Evolutionary conservation across 306 rosid species (phyloP).

Genomic region (Alnus rubra): DNA sequence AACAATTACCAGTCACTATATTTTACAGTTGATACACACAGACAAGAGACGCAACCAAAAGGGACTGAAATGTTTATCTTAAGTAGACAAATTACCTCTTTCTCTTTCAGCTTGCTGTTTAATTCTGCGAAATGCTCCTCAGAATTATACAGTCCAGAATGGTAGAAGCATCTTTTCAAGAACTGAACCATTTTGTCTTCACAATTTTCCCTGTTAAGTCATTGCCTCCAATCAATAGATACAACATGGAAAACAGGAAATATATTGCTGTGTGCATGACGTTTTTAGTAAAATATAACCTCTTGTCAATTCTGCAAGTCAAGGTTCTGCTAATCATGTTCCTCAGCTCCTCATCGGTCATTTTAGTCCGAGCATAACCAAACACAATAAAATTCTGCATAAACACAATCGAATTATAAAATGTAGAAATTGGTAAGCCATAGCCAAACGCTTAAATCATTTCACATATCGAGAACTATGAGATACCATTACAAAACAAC

Average conservation of each 20-base stretch:
- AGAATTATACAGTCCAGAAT: conserved; percentile 79
- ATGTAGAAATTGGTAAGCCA: conserved; percentile 14
- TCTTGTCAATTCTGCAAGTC: conserved; percentile 92
- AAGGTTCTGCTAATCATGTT: conserved; percentile 77
- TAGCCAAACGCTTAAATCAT: conserved; percentile 19
- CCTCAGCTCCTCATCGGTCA: conserved; percentile 80
- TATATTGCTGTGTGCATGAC: neutral
- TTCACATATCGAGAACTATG: neutral
- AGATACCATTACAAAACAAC: neutral
- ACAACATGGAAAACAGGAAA: conserved; percentile 3
- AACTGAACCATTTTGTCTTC: conserved; percentile 88
- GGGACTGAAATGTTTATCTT: neutral
- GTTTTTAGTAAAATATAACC: conserved; percentile 39
- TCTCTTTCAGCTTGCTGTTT: conserved; percentile 67
- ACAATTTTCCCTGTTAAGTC: conserved; percentile 69
- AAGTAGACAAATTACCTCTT: conserved; percentile 57
- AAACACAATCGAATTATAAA: conserved; percentile 22
- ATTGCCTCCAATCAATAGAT: conserved; percentile 23
- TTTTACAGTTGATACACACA: neutral
- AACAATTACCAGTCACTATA: neutral
- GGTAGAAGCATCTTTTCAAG: conserved; percentile 87
- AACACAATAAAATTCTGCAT: conserved; percentile 74
- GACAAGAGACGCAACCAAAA: neutral
- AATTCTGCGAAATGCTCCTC: conserved; percentile 69
- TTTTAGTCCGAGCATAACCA: conserved; percentile 82